These are phyloP conservation scores for Ascomycota sp. DNA, from an alignment of 2,329 filamentous ascomycete genomes.

Conservation along the genomic window DNA sequence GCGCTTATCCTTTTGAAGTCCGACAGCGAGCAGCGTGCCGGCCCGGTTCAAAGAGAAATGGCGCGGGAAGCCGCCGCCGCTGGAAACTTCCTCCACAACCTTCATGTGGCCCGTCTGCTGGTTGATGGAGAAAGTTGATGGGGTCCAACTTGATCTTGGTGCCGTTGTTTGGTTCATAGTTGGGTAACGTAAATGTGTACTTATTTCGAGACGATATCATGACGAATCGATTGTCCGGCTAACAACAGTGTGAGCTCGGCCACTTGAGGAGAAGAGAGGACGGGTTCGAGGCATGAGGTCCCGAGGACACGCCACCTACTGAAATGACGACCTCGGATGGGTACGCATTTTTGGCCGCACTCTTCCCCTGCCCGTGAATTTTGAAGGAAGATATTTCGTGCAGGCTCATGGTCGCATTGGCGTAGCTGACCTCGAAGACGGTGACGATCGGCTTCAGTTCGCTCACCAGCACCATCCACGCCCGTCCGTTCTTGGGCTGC, in stretches of 20 bases:
- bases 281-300: no score
- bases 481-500: conserved; percentile 17
- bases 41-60: conserved; percentile 46
- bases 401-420: conserved; percentile 20
- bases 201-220: conserved; percentile 50
- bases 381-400: conserved; percentile 24
- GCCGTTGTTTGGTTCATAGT: conserved; percentile 20
- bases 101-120: conserved; percentile 29
- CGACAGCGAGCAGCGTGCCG: conserved; percentile 44
- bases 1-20: conserved; percentile 37
- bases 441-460: conserved; percentile 39
- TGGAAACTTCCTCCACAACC: conserved; percentile 36
- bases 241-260: no score
- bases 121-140: conserved; percentile 39
- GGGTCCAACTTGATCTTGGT: conserved; percentile 37
- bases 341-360: conserved; percentile 19
- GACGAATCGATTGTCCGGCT: conserved; percentile 42
- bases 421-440: conserved; percentile 35
- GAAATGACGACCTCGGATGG: conserved; percentile 38
- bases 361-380: conserved; percentile 23
- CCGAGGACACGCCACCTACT: no score
- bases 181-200: conserved; percentile 26
- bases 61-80: conserved; percentile 44
- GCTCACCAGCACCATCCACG: conserved; percentile 37
- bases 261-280: neutral